These are phyloP conservation scores for Globisporangium takayamanum DNA, from an alignment of 352 stramenopile genomes.

Conservation along the genomic window DNA sequence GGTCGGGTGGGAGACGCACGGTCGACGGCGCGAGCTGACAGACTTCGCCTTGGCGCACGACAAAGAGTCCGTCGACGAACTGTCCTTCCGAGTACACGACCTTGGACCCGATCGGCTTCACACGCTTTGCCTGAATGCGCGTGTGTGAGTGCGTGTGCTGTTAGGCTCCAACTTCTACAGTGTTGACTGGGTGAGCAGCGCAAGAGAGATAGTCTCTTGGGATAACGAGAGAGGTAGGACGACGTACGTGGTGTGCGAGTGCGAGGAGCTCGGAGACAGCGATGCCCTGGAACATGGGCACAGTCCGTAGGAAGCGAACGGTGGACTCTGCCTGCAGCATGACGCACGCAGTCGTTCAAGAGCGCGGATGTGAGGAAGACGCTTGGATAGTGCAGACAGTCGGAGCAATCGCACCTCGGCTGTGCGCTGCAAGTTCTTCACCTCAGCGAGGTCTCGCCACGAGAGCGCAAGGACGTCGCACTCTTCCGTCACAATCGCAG, in stretches of 20 bases:
- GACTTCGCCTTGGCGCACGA: constrained; percentile 43
- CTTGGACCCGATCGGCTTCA: constrained; percentile 46
- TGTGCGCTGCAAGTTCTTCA: constrained; percentile 24
- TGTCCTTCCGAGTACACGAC: constrained; percentile 52
- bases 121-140: constrained; percentile 17
- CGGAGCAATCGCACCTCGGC: constrained; percentile 17
- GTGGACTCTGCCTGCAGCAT: constrained; percentile 20
- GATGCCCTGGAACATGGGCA: constrained; percentile 32
- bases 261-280: constrained; percentile 21
- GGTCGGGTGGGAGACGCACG: constrained; percentile 30
- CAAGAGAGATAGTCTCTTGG: not conserved
- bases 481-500: constrained; percentile 13
- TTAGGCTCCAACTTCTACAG: not conserved
- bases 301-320: constrained; percentile 33
- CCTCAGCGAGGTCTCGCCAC: constrained; percentile 22
- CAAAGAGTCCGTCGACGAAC: constrained; percentile 39
- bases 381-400: not conserved
- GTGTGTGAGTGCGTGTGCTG: not conserved
- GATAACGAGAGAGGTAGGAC: not conserved
- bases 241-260: constrained; percentile 24
- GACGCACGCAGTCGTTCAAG: not conserved
- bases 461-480: constrained; percentile 26
- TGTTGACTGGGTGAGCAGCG: not conserved
- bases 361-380: not conserved
- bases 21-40: constrained; percentile 39